phyloP scores from a whole-genome alignment of 495 filamentous ascomycete genomes.

The Penicillium bialowiezense region DNA sequence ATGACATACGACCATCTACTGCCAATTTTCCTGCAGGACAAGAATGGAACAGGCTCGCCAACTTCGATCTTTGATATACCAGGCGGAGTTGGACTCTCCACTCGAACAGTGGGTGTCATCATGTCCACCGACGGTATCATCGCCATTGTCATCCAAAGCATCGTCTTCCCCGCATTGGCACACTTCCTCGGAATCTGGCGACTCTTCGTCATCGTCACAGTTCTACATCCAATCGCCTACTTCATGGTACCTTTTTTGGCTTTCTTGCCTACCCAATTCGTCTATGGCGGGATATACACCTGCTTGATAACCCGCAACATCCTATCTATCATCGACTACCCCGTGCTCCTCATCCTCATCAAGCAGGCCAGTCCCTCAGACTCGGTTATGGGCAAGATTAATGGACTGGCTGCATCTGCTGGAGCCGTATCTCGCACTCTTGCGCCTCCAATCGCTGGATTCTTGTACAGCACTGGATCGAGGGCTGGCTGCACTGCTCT shows the following conservation, averaged over 20 bases:
- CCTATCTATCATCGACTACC: conserved; percentile 73
- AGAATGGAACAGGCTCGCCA: conserved; percentile 30
- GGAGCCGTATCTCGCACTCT: conserved; percentile 75
- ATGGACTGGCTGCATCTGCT: conserved; percentile 76
- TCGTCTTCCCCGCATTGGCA: conserved; percentile 70
- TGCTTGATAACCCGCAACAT: conserved; percentile 70
- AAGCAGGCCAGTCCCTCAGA: conserved; percentile 75
- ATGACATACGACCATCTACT: conserved; percentile 86
- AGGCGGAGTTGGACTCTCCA: conserved; percentile 71
- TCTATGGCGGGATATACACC: conserved; percentile 71
- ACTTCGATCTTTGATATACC: conserved; percentile 56
- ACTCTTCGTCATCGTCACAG: conserved; percentile 68
- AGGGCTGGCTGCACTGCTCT: conserved; percentile 67
- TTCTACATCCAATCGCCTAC: conserved; percentile 74
- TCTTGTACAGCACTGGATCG: conserved; percentile 67
- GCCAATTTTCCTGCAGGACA: conserved; percentile 81
- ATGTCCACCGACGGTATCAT: conserved; percentile 79
- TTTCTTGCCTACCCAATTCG: conserved; percentile 53
- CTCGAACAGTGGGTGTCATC: conserved; percentile 70
- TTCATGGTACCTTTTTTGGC: conserved; percentile 69
- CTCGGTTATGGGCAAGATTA: conserved; percentile 70
- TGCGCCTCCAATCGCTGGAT: conserved; percentile 72
- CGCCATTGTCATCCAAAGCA: conserved; percentile 72
- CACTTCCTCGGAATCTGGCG: conserved; percentile 70
- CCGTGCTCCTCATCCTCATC: conserved; percentile 75